These are phyloP conservation scores for Rugonectria rugulosa DNA, from an alignment of 2,329 filamentous ascomycete species.

Conservation along the genomic window DNA sequence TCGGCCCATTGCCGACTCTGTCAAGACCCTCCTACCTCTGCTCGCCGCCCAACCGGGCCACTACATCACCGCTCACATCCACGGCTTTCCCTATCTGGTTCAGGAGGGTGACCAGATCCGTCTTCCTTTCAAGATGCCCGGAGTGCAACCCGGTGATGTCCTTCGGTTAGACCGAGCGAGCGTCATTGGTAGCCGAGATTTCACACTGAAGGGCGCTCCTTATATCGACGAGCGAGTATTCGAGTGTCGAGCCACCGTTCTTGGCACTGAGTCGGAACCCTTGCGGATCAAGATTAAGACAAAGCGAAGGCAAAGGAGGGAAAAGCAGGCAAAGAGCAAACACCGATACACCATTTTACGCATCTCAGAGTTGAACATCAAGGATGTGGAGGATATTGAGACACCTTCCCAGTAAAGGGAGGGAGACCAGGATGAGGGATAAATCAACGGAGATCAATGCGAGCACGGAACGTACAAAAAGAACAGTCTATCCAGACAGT, in stretches of 20 bases:
- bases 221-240: constrained; percentile 86
- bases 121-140: constrained; percentile 81
- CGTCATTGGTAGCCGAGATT: constrained; percentile 85
- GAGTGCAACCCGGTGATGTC: constrained; percentile 80
- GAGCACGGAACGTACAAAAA: constrained; percentile 34
- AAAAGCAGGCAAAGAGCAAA: constrained; percentile 85
- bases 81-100: constrained; percentile 81
- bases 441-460: constrained; percentile 4
- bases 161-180: constrained; percentile 87
- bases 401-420: constrained; percentile 19
- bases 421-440: constrained; percentile 12
- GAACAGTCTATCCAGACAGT: constrained; percentile 35
- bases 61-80: constrained; percentile 83
- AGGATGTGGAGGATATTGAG: constrained; percentile 51
- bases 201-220: constrained; percentile 83
- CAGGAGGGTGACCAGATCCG: constrained; percentile 78
- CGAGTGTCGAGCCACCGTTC: constrained; percentile 83
- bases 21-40: constrained; percentile 71
- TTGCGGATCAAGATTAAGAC: constrained; percentile 81
- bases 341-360: constrained; percentile 86
- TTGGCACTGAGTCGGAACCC: constrained; percentile 84
- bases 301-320: constrained; percentile 77
- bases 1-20: constrained; percentile 59
- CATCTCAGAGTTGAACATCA: constrained; percentile 81
- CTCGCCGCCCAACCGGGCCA: constrained; percentile 76